Base-by-base conservation (phyloP, 306 rosid species). In the Canavalia ensiformis region DNA sequence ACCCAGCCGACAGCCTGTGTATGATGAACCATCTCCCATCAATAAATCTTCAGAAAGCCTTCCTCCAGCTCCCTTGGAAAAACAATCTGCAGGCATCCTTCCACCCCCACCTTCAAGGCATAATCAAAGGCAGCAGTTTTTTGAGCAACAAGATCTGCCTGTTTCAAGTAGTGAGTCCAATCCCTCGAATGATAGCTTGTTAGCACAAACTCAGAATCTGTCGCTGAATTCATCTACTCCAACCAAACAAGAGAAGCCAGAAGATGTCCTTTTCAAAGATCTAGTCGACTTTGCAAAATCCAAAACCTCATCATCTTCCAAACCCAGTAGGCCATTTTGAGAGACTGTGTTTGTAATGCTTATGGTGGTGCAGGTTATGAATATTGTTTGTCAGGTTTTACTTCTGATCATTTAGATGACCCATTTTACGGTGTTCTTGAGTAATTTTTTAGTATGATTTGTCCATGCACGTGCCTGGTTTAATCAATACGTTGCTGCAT, bases 251-350 rank as follows among this genome's bases (percentile, higher is more conserved):
- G 90, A 84, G 72, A 93, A 90, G 76, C 87, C 90, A 68, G 97
- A 94, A 80, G 98, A 95, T 81, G 97, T 82, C 33, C 91, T 91
- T 18, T 93, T 96, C 89, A 92, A 92, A 69, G 94, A 93, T 82
- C 92, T 92, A 0, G 91, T 93, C 81, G 99, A 93, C 84, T 90
- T 90, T 74, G 97, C 97, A 2, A 96, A 92, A 85, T 87, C 97
- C 35, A 90, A 92, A 74, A 91, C 97, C 41, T 90, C 99, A 47
- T 89, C 95, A 8, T 80, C 97, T 63, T 82, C 98, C 7, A 90
- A 87, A 10, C 85, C 93, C 64, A 94, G 90, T 79, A 88, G 91
- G 83, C 87, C 95, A 62, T 90, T 81, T 81, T 91, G 91, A 94
- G 80, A 28, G 18, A 42, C 18, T 39, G 56, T 49, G 83, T 47